phyloP scores from a whole-genome alignment of 1,284 basidiomycete genomes.

The Fomitopsis betulina region DNA sequence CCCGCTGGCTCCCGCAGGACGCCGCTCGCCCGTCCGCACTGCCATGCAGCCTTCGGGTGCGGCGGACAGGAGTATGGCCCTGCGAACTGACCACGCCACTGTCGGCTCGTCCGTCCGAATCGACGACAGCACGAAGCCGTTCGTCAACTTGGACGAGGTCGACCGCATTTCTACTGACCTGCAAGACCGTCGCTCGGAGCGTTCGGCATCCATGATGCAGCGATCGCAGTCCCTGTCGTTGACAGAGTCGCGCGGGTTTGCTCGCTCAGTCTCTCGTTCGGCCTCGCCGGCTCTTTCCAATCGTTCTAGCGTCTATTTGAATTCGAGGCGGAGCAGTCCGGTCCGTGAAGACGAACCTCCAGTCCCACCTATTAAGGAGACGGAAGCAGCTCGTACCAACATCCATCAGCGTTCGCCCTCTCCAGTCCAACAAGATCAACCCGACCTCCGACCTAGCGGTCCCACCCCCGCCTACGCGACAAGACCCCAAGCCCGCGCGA shows the following conservation, averaged over 20 bases:
- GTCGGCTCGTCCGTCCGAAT: slow-evolving; percentile 23
- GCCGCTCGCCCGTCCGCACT: slow-evolving; percentile 23
- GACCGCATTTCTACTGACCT: slow-evolving; percentile 54
- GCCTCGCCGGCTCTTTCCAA: slow-evolving; percentile 13
- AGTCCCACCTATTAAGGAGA: neutral
- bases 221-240: slow-evolving; percentile 14
- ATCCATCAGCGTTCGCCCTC: neutral
- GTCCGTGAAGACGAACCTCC: neutral
- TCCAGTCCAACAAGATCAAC: neutral
- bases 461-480: slow-evolving; percentile 32
- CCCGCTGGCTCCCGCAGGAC: slow-evolving; percentile 10
- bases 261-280: slow-evolving; percentile 14
- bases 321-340: neutral
- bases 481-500: slow-evolving; percentile 2
- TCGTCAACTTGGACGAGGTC: slow-evolving; percentile 46
- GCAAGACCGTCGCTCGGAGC: slow-evolving; percentile 50
- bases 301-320: neutral
- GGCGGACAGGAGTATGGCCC: slow-evolving; percentile 28
- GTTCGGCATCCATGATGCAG: slow-evolving; percentile 25
- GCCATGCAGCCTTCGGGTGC: slow-evolving; percentile 12
- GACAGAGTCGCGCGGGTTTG: slow-evolving; percentile 12
- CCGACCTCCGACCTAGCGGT: slow-evolving; percentile 15
- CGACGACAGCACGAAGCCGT: slow-evolving; percentile 22
- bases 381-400: neutral
- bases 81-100: slow-evolving; percentile 44